Percentiles rank a stretch among this genome's conserved stretches.
These are phyloP conservation scores for Nectriaceae sp. DNA, from an alignment of 2,329 filamentous ascomycete genomes.

Conservation along the genomic window DNA sequence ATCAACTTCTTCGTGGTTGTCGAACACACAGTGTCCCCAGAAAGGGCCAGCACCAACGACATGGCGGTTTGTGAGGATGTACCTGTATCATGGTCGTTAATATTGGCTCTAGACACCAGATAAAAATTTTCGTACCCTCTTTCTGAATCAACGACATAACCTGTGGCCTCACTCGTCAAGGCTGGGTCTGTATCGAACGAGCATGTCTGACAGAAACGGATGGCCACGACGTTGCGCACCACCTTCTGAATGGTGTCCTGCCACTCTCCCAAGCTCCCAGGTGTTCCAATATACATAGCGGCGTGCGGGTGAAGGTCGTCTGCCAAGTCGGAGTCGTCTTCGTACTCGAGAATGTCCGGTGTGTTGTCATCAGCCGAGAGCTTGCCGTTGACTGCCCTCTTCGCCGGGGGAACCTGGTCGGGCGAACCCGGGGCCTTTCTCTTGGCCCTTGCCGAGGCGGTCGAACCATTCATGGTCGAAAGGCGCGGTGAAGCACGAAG, in stretches of 20 bases:
- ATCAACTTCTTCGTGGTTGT: slow-evolving; percentile 97
- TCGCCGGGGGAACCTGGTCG: slow-evolving; percentile 37
- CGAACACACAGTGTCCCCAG: slow-evolving; percentile 97
- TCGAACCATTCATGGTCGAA: slow-evolving; percentile 46
- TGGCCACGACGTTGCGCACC: slow-evolving; percentile 95
- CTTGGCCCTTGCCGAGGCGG: slow-evolving; percentile 47
- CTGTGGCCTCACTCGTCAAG: slow-evolving; percentile 91
- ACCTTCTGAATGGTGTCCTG: slow-evolving; percentile 94
- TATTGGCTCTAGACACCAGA: neutral
- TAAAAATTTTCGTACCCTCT: slow-evolving; percentile 61
- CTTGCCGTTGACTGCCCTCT: slow-evolving; percentile 47
- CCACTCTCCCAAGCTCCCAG: slow-evolving; percentile 68
- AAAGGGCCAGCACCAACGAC: slow-evolving; percentile 95
- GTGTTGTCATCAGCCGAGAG: slow-evolving; percentile 52
- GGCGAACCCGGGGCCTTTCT: slow-evolving; percentile 52
- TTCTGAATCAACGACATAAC: slow-evolving; percentile 95
- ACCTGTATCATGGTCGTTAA: slow-evolving; percentile 41
- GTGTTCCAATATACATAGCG: slow-evolving; percentile 38
- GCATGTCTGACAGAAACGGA: slow-evolving; percentile 96
- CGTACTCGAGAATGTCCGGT: slow-evolving; percentile 44
- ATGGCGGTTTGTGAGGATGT: slow-evolving; percentile 86
- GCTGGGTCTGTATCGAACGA: slow-evolving; percentile 98
- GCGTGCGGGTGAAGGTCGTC: slow-evolving; percentile 40
- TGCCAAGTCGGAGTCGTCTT: slow-evolving; percentile 44
- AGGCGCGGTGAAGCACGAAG: slow-evolving; percentile 4